phyloP scores from a whole-genome alignment of 1,284 basidiomycete genomes.

The Exobasidium rhododendri region DNA sequence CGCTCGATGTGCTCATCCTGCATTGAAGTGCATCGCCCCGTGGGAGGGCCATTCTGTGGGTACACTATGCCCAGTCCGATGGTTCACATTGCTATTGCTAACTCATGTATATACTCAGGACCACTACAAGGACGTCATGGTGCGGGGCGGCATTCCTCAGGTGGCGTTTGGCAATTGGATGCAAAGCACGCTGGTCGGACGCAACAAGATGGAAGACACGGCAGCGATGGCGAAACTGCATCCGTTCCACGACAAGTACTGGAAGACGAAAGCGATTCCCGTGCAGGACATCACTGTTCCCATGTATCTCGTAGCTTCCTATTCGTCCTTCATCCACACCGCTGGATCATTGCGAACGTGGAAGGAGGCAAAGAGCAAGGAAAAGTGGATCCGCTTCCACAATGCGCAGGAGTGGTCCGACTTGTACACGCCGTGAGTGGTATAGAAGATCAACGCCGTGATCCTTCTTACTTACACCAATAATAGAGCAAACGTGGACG shows the following conservation, averaged over 20 bases:
- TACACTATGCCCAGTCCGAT: not conserved
- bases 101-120: not conserved
- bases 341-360: not conserved
- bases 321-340: not conserved
- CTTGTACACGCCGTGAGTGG: too few relatives aligned
- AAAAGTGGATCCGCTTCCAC: not conserved
- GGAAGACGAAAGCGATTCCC: too few relatives aligned
- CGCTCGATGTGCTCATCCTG: not conserved
- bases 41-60: not conserved
- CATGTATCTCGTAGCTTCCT: not conserved
- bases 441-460: too few relatives aligned
- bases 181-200: not conserved
- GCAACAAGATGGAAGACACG: not conserved
- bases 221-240: not conserved
- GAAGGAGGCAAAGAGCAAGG: not conserved
- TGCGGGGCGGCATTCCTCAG: not conserved
- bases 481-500: not conserved
- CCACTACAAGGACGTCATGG: not conserved
- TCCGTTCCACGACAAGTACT: not conserved
- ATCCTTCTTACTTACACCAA: too few relatives aligned
- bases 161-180: not conserved
- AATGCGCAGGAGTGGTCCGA: not conserved
- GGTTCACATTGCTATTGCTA: not conserved
- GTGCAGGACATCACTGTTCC: not conserved
- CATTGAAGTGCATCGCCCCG: not conserved